Conservation (phyloP, 1,284 basidiomycete species). For the Lignosus rhinocerotis region DNA sequence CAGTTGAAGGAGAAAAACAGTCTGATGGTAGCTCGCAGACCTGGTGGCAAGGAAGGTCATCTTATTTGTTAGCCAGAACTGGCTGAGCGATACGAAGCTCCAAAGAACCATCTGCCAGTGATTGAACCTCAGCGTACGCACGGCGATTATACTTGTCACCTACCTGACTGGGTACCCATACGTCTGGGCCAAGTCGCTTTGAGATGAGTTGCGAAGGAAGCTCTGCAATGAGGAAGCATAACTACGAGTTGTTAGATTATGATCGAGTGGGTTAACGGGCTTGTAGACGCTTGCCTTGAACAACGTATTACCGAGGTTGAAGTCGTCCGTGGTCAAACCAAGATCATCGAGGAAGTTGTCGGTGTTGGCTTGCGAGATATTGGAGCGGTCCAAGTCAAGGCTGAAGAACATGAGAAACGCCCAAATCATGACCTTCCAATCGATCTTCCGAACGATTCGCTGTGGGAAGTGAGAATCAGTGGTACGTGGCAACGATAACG, state of each 20-base stretch:
- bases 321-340: slow-evolving; percentile 60
- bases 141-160: slow-evolving; percentile 2
- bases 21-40: slow-evolving; percentile 14
- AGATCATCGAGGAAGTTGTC: slow-evolving; percentile 68
- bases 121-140: neutral
- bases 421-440: slow-evolving; percentile 65
- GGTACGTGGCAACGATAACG: neutral
- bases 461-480: slow-evolving; percentile 23
- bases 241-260: slow-evolving; percentile 18
- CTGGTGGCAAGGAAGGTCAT: slow-evolving; percentile 48
- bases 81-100: slow-evolving; percentile 59
- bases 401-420: slow-evolving; percentile 64
- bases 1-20: neutral
- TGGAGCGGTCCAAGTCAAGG: slow-evolving; percentile 55
- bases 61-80: slow-evolving; percentile 64
- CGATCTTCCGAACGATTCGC: slow-evolving; percentile 60
- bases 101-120: slow-evolving; percentile 50
- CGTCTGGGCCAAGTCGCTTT: slow-evolving; percentile 69
- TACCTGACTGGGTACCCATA: slow-evolving; percentile 72
- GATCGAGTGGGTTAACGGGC: neutral
- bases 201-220: slow-evolving; percentile 72
- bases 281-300: slow-evolving; percentile 26
- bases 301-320: slow-evolving; percentile 61
- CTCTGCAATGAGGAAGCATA: slow-evolving; percentile 63
- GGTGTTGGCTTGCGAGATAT: slow-evolving; percentile 64